Conservation (phyloP, 768 basidiomycete genomes). For the Suillus ampliporus region DNA sequence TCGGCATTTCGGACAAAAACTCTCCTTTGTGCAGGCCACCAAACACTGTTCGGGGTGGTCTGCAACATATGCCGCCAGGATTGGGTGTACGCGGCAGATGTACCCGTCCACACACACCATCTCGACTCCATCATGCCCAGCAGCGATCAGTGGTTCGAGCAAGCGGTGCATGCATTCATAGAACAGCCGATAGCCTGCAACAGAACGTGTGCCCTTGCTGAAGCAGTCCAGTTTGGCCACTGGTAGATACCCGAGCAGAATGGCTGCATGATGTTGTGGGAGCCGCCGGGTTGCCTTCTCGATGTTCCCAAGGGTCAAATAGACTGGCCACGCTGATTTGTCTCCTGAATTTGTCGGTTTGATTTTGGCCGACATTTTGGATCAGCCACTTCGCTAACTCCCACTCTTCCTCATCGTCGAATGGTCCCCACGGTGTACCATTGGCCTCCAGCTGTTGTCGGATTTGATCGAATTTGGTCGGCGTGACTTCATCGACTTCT, state of each 20-base stretch:
- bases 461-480: too few species aligned
- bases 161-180: conserved; percentile 22
- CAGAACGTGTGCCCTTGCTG: conserved; percentile 13
- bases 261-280: conserved; percentile 38
- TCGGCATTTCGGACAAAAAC: conserved; percentile 30
- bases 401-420: conserved; percentile 22
- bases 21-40: conserved; percentile 31
- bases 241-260: conserved; percentile 39
- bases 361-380: conserved; percentile 23
- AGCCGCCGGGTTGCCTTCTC: conserved; percentile 43
- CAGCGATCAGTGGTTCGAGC: conserved; percentile 35
- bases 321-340: conserved; percentile 29
- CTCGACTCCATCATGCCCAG: conserved; percentile 36
- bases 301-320: conserved; percentile 49
- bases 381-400: conserved; percentile 27
- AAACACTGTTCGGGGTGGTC: conserved; percentile 54
- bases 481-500: too few species aligned
- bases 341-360: conserved; percentile 24
- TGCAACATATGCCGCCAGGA: conserved; percentile 45
- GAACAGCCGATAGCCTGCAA: conserved; percentile 10
- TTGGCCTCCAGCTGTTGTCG: not conserved
- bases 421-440: conserved; percentile 13
- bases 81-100: conserved; percentile 37
- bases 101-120: conserved; percentile 45
- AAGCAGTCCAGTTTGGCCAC: conserved; percentile 35